Conservation (phyloP, 352 stramenopile genomes). For the Globisporangium iwayamae region DNA sequence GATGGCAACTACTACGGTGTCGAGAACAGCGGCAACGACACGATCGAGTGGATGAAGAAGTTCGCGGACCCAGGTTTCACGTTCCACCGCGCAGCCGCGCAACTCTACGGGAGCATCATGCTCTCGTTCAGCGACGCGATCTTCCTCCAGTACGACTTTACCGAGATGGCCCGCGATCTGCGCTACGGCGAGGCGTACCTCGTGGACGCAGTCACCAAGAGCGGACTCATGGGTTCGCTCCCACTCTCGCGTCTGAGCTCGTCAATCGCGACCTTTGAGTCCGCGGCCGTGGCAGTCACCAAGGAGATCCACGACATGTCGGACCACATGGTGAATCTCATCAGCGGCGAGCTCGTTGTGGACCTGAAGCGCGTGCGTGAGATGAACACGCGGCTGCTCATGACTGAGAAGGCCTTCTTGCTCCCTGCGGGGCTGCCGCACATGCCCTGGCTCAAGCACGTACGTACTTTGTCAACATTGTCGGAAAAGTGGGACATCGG, state of each 20-base stretch:
- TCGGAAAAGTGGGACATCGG: not conserved
- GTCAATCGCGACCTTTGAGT: constrained; percentile 62
- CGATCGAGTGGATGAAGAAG: constrained; percentile 73
- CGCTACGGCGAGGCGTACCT: constrained; percentile 61
- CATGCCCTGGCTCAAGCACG: constrained; percentile 82
- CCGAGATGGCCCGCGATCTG: constrained; percentile 66
- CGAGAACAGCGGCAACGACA: constrained; percentile 51
- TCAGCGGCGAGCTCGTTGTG: constrained; percentile 58
- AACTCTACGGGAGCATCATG: constrained; percentile 79
- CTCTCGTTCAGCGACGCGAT: constrained; percentile 74
- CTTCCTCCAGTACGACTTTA: constrained; percentile 87
- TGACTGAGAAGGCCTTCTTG: constrained; percentile 78
- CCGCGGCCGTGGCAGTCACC: constrained; percentile 40
- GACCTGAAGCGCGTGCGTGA: constrained; percentile 79
- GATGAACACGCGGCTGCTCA: constrained; percentile 81
- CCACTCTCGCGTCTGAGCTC: constrained; percentile 48
- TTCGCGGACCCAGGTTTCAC: constrained; percentile 69
- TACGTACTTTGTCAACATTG: constrained; percentile 29
- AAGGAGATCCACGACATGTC: constrained; percentile 63
- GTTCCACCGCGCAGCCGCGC: constrained; percentile 68
- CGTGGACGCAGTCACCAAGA: constrained; percentile 32
- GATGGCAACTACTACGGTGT: constrained; percentile 66
- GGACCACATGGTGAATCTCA: constrained; percentile 50
- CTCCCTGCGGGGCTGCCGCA: constrained; percentile 56
- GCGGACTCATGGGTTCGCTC: constrained; percentile 27